Base-by-base conservation (phyloP, 1,139 yeast genomes). In the Groenewaldozyma auringiensis region DNA sequence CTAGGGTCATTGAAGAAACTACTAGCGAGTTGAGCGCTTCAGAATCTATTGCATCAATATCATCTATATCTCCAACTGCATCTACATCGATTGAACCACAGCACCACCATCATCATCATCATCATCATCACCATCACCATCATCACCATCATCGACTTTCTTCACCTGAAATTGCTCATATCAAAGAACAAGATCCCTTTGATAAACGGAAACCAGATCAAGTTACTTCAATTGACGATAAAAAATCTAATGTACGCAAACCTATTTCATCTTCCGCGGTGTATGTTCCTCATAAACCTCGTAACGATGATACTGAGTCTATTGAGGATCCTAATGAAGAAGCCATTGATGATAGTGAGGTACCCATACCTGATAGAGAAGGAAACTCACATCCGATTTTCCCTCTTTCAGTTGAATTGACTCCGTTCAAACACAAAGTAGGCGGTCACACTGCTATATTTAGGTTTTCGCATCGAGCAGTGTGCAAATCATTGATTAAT, bases 371-470 rank as follows among this genome's bases (percentile, higher is more conserved):
- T 11, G 41, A 39, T 13, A 29, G 22, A 14, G 34, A 27, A 3
- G 41, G 34, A 8, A n/a, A 8, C 13, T 6, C 8, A 4, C 21
- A 17, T 36, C 39, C 39, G 6, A 43, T 31, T 46, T 59, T 55
- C 50, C 69, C 69, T 1, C 55, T 63, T 16, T 62, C 95, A 1
- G 95, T 88, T 1, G 96, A 88, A 60, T 67, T 89, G 47, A 78
- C 86, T 44, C 96, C 95, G 1, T 89, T 84, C 67, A 79, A 82
- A 53, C 89, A 92, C 61, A 85, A 85, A 60, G 98, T 94, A 4
- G 99, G 99, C 8, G 99, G 99, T 0, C 99, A 94, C 62, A 92
- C 96, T 0, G 96, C 97, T 1, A 88, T 94, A 41, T 94, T 92
- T 66, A 75, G 92, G 52, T 92, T 92, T 61, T 83, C 95, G 4